Evolutionary conservation across 805 yeast species (phyloP).

Genomic region (Spathaspora hagerdaliae): DNA sequence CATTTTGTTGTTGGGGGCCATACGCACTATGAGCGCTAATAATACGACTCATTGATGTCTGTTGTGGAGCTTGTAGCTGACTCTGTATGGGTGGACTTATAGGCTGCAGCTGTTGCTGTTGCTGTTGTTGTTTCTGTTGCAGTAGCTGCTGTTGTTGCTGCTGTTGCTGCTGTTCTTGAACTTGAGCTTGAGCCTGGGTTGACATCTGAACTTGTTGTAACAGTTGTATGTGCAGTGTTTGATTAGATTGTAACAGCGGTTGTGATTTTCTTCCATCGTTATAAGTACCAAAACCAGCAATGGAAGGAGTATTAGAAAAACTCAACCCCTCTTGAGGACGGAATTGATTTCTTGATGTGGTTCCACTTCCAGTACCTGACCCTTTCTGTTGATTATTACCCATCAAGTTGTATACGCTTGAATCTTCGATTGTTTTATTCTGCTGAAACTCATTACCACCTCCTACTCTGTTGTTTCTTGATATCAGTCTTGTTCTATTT

Average conservation of each 20-base stretch:
- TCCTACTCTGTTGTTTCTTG: background rate
- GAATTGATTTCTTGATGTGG: constrained; percentile 17
- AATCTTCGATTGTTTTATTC: background rate
- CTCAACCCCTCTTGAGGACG: constrained; percentile 23
- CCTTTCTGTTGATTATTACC: background rate
- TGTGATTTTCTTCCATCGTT: background rate
- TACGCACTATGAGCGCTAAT: background rate
- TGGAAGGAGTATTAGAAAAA: constrained; percentile 16
- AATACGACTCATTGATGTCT: background rate
- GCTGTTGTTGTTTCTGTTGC: constrained; percentile 6
- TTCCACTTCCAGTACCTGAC: background rate
- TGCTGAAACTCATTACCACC: background rate
- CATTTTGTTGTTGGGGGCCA: background rate
- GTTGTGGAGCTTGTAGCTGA: constrained; percentile 1
- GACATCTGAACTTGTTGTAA: background rate
- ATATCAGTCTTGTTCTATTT: background rate
- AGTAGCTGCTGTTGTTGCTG: background rate
- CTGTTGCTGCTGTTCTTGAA: constrained; percentile 5
- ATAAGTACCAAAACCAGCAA: constrained; percentile 4
- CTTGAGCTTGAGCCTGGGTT: constrained; percentile 10
- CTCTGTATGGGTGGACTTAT: background rate
- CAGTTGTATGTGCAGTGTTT: background rate
- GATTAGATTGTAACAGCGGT: background rate
- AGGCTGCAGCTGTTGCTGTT: constrained; percentile 3
- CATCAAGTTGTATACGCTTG: background rate